Base-by-base conservation (phyloP, 2,329 filamentous ascomycete genomes). In the Alternaria triticimaculans region DNA sequence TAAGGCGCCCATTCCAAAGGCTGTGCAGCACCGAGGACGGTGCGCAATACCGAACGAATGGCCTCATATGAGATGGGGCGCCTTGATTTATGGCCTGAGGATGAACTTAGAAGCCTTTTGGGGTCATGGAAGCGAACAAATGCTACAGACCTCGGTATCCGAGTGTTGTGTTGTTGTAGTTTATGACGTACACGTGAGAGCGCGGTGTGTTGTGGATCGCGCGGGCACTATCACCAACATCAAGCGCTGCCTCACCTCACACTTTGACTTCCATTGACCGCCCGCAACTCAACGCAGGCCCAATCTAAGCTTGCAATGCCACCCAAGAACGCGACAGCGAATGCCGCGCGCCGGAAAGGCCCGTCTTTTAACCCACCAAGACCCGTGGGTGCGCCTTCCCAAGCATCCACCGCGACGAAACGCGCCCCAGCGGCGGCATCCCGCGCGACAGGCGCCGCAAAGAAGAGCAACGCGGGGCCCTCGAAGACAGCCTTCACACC, bases 301-400 rank as follows among this genome's bases (percentile, higher is more conserved):
- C 41, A 50, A 25, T 33, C 23, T 25, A 25, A 43, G 5, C 26
- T 46, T 58, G 63, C 30, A 49, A 77, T 77, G 75, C 72, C 75
- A 9, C 74, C 71, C 1, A 76, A 76, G 41, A 72, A 68, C 55
- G 61, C 71, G 26, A 59, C 55, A 49, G 41, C 69, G 9, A 73
- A 71, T 54, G 59, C 64, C 20, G 30, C 65, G 5, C 65, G 69
- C 28, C 72, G 77, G n/a, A 78, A 76, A 63, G 76, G 75, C 0
- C 75, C 77, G 4, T 71, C 77, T 2, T 80, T 80, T 68, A 79
- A 80, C 23, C 78, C 79, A 10, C 79, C 78, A 8, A 74, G 77
- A 18, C 77, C 76, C 5, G 71, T 78, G 43, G 76, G 78, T 56
- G 62, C 70, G 26, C 28, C 72, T 12, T 61, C 72, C 8, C 68